Percentiles rank a stretch among this genome's conserved stretches.
phyloP scores from a whole-genome alignment of 139 green algal genomes.

The Coccomyxa sp. region DNA sequence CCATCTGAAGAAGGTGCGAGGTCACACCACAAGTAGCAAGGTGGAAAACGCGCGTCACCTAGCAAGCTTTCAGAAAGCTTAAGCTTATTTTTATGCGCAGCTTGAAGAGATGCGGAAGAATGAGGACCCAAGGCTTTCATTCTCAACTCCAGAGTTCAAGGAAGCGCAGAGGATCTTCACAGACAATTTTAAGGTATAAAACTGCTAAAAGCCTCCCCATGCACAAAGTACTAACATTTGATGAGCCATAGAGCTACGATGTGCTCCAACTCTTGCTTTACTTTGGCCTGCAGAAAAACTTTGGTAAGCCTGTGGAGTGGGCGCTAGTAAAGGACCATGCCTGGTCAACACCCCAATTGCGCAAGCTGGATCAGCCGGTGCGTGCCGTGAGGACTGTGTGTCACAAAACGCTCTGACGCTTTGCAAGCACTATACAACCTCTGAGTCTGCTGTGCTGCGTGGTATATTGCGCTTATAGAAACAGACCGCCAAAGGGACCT shows the following conservation, averaged over 20 bases:
- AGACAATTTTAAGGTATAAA: slow-evolving; percentile 78
- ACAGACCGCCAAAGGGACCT: background rate
- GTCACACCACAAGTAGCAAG: background rate
- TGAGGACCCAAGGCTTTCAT: slow-evolving; percentile 86
- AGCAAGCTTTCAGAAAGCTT: background rate
- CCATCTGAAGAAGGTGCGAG: slow-evolving; percentile 78
- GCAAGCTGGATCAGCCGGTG: slow-evolving; percentile 63
- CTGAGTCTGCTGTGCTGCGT: background rate
- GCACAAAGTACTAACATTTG: background rate
- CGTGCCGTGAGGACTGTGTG: background rate
- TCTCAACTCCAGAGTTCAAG: slow-evolving; percentile 94
- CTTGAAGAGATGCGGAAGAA: slow-evolving; percentile 77
- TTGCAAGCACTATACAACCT: background rate
- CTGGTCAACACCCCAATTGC: slow-evolving; percentile 74
- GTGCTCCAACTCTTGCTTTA: background rate
- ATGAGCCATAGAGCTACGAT: background rate
- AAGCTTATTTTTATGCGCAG: slow-evolving; percentile 30
- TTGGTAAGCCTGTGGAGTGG: slow-evolving; percentile 85
- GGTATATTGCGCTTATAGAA: background rate
- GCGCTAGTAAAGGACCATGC: slow-evolving; percentile 78
- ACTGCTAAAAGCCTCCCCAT: background rate
- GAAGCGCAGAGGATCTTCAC: slow-evolving; percentile 86
- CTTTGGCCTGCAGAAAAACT: slow-evolving; percentile 76
- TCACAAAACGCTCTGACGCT: background rate
- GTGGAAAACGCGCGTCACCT: background rate